Evolutionary conservation across 1,284 basidiomycete species (phyloP), one percentile per base, ranked within the genome.

Genomic region (Stereum hirsutum): DNA sequence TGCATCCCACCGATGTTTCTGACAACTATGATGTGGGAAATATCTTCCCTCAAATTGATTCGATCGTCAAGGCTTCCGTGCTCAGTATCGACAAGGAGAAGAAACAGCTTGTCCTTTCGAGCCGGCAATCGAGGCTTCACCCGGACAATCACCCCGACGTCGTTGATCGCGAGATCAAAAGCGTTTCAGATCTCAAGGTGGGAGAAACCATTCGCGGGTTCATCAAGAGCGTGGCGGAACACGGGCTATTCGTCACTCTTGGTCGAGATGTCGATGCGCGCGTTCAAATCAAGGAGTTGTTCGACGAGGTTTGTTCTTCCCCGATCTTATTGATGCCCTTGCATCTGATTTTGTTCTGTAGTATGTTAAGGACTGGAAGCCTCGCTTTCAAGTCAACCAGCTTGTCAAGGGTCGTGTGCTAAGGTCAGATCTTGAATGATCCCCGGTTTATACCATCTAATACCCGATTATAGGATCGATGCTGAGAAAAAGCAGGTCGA

Each of bases 291-390:
- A 85, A 79, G 59, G 91, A 97, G 63, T 73, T 96, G 25, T 90
- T 95, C 59, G 86, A 94, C 60, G 82, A 90, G 57, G 90, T 92
- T 49, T 45, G 78, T 53, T 30, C 27, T n/a, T n/a, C n/a, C n/a
- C n/a, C n/a, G n/a, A n/a, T n/a, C n/a, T n/a, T n/a, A n/a, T n/a
- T n/a, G n/a, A n/a, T n/a, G n/a, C n/a, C n/a, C n/a, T n/a, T n/a
- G n/a, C n/a, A n/a, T n/a, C n/a, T n/a, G n/a, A 26, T 32, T 51
- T 34, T 47, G 30, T 34, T 54, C 40, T 43, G 14, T 53, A 94
- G 88, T 96, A 78, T 60, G 78, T 96, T 52, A 95, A 97, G 63
- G 94, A 98, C 42, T 99, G 95, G 94, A 86, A 94, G 64, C 65
- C 73, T 27, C 75, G 73, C 4, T 98, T 98, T 62, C 66, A 76